Evolutionary conservation across 106 monocot genomes (phyloP).

Genomic region (Dendrobium officinale): DNA sequence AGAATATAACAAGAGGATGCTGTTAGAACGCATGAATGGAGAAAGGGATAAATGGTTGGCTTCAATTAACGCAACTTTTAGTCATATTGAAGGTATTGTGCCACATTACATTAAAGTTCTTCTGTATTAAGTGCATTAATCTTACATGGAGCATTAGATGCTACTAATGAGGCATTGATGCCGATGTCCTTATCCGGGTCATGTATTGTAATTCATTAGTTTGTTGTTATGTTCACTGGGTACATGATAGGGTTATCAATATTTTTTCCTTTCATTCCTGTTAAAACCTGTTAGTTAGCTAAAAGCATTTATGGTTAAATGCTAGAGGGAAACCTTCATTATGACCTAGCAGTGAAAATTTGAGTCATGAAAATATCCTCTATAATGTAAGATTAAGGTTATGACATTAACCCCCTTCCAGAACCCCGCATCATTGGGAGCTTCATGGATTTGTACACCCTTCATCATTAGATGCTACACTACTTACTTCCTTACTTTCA

Average conservation of each 20-base stretch:
- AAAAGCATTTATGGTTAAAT: neutral
- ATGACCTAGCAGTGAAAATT: neutral
- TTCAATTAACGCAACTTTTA: constrained; percentile 87
- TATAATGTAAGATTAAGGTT: neutral
- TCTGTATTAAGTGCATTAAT: neutral
- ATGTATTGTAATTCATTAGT: neutral
- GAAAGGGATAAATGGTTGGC: constrained; percentile 94
- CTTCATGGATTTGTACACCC: neutral
- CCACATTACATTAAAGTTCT: neutral
- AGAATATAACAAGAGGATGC: constrained; percentile 72
- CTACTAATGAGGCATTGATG: neutral
- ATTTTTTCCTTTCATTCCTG: neutral
- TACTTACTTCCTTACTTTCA: neutral
- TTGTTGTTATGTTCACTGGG: neutral
- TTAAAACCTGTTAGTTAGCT: neutral
- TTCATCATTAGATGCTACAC: neutral
- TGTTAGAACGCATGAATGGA: constrained; percentile 70
- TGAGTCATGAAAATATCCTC: neutral
- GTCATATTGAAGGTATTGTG: constrained; percentile 77
- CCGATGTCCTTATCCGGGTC: neutral
- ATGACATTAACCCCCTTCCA: neutral
- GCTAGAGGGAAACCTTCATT: neutral
- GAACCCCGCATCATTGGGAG: neutral
- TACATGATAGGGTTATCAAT: neutral
- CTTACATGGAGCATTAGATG: neutral